phyloP scores from a whole-genome alignment of 108 stramenopile species.

The Nitzschia palea region DNA sequence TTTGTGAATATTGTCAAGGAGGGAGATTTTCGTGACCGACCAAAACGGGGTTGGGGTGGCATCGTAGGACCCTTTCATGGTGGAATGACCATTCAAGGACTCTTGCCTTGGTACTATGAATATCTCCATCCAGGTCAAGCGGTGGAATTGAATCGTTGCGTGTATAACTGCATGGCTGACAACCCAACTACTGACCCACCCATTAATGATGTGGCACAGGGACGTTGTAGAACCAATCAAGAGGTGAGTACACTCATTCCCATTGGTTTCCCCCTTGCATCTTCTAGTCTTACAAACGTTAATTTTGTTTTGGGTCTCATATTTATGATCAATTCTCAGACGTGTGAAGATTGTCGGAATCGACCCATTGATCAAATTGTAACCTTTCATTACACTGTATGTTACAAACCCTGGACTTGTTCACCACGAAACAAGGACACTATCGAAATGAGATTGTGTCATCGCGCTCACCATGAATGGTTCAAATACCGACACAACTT shows the following conservation, averaged over 20 bases:
- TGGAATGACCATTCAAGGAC: constrained; percentile 85
- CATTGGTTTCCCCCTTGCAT: no score
- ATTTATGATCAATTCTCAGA: not conserved
- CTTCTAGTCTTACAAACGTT: no score
- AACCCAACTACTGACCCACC: constrained; percentile 54
- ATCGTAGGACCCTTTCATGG: constrained; percentile 64
- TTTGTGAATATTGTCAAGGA: constrained; percentile 77
- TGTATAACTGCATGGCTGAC: constrained; percentile 92
- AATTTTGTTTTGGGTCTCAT: no score
- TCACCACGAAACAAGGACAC: constrained; percentile 39
- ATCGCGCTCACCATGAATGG: constrained; percentile 38
- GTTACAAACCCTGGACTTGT: constrained; percentile 92
- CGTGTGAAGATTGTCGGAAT: constrained; percentile 73
- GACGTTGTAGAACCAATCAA: constrained; percentile 50
- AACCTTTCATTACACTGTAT: constrained; percentile 88
- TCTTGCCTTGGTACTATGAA: constrained; percentile 88
- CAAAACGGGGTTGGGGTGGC: constrained; percentile 79
- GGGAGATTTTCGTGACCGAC: constrained; percentile 52
- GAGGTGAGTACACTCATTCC: constrained; percentile 3
- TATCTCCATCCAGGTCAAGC: constrained; percentile 49
- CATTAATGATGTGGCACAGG: constrained; percentile 48
- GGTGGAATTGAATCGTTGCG: constrained; percentile 85
- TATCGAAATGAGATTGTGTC: constrained; percentile 44
- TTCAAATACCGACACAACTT: constrained; percentile 50
- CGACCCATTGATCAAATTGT: constrained; percentile 51